Base-by-base conservation (phyloP, 768 basidiomycete genomes). In the Cyathus striatus region DNA sequence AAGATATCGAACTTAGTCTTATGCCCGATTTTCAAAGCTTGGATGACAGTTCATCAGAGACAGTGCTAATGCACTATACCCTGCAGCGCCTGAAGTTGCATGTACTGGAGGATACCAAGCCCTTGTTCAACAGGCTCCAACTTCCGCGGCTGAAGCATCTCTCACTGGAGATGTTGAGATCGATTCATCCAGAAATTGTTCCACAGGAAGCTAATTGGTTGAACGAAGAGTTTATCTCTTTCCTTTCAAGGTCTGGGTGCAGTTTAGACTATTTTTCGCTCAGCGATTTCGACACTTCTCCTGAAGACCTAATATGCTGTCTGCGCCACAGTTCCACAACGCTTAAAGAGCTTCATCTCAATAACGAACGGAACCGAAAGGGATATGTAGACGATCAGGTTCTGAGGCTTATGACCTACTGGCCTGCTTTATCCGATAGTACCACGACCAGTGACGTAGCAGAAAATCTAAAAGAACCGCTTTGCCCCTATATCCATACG, bases 111-210 rank as follows among this genome's bases (percentile, higher is more conserved):
- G 47, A 52, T 23, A 52, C 55, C 27, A 43, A 46, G 25, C 47
- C 35, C 34, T 47, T 49, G 33, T 60, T 59, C 41, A 45, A 49
- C 23, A 43, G 47, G 17, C 44, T 61, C 25, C 54, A 54, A 9
- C 53, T 62, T 17, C 61, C 61, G 3, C 32, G 23, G 5, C 49
- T 65, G 17, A 50, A 45, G 13, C 47, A 54, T 4, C 23, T 63
- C 10, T 50, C 50, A 12, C 41, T 61, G 41, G 48, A 49, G n/a
- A 37, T 27, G 3, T 21, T 41, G 5, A 45, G 52, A 27, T 37
- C 44, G 44, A 24, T 46, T 49, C 43, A 41, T 44, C 40, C 18
- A 44, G 22, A 23, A 49, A 17, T 46, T 42, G 44, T 7, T 33
- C 46, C 3, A 14, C 24, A 9, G 13, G 20, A 40, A 23, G 10